Conservation (phyloP, 768 basidiomycete genomes). For the Antrodiella citrinella region DNA sequence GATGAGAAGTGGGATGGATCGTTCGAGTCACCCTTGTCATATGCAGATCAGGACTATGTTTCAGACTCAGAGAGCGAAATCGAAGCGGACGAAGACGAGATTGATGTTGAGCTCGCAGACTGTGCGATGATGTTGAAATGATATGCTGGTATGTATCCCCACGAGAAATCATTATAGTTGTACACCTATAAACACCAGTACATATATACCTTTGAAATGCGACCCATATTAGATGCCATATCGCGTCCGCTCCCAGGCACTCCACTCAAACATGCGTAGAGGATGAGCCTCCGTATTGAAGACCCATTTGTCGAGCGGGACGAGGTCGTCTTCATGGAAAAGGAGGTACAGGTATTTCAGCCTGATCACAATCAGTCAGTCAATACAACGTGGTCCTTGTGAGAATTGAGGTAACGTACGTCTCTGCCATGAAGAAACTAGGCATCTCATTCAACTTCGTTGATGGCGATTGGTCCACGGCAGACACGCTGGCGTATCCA, state of each 20-base stretch:
- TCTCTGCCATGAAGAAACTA: slow-evolving; percentile 51
- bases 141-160: no score
- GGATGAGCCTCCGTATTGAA: slow-evolving; percentile 63
- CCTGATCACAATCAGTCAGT: slow-evolving; percentile 21
- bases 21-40: no score
- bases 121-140: no score
- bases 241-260: slow-evolving; percentile 34
- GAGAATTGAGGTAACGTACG: slow-evolving; percentile 25
- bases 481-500: slow-evolving; percentile 53
- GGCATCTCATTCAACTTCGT: slow-evolving; percentile 52
- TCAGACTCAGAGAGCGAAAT: no score
- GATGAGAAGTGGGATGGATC: no score
- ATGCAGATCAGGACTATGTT: no score
- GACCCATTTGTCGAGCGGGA: slow-evolving; percentile 37
- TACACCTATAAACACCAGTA: no score
- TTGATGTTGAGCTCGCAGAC: no score
- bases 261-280: slow-evolving; percentile 61
- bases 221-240: slow-evolving; percentile 29
- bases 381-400: neutral
- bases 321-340: slow-evolving; percentile 53
- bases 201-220: no score
- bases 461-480: slow-evolving; percentile 38
- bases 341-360: slow-evolving; percentile 67
- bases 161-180: no score
- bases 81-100: no score